These are phyloP conservation scores for Prototheca cutis DNA, from an alignment of 163 green algal species.

Conservation along the genomic window DNA sequence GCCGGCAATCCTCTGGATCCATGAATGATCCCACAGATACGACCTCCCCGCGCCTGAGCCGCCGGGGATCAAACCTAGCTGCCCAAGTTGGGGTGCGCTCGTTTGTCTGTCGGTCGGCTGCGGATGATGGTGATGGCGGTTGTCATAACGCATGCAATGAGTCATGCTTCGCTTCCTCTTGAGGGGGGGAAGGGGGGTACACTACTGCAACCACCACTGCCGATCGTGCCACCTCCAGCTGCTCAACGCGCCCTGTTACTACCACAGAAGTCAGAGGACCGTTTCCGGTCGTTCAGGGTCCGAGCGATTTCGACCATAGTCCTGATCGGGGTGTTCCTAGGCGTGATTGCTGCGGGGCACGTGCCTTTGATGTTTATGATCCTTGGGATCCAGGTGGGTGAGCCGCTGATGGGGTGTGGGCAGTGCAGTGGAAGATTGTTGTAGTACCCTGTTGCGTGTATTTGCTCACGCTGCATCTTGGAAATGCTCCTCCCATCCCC, in stretches of 20 bases:
- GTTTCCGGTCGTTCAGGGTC: constrained; percentile 48
- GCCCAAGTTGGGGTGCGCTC: too few species aligned
- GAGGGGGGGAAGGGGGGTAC: too few species aligned
- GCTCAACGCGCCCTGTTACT: background rate
- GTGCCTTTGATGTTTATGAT: constrained; percentile 74
- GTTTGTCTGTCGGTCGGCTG: too few species aligned
- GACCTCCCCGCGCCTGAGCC: background rate
- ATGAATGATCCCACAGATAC: background rate
- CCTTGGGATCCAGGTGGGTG: constrained; percentile 39
- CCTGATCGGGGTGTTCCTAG: constrained; percentile 64
- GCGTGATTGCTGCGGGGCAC: constrained; percentile 70
- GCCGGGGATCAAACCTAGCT: background rate
- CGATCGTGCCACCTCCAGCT: too few species aligned
- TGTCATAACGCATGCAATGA: too few species aligned
- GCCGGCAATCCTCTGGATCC: background rate
- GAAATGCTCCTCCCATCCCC: background rate
- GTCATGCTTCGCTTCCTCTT: too few species aligned
- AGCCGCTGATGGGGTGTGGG: background rate
- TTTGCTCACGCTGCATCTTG: too few species aligned
- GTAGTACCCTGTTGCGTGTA: too few species aligned
- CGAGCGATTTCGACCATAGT: constrained; percentile 62
- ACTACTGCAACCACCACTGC: too few species aligned
- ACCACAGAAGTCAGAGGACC: background rate
- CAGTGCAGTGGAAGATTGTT: background rate
- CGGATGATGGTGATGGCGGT: too few species aligned